phyloP scores from a whole-genome alignment of 345 rosid species.

The Euclidium syriacum region DNA sequence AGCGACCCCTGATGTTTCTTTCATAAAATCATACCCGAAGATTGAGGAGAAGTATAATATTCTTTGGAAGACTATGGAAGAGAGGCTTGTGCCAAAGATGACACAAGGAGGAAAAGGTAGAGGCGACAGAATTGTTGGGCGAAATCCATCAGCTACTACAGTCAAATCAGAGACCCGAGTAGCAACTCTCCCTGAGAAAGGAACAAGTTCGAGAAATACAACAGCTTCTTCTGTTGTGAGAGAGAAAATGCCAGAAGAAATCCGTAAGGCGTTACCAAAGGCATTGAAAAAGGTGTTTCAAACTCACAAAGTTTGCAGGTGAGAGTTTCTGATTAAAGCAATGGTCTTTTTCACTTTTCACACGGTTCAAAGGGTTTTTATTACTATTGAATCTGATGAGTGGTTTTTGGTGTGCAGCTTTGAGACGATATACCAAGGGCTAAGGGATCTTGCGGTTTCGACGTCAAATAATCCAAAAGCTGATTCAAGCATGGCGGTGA shows the following conservation, averaged over 20 bases:
- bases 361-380: too few species aligned
- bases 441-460: slow-evolving; percentile 62
- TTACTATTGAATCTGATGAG: slow-evolving; percentile 7
- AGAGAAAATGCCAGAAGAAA: slow-evolving; percentile 56
- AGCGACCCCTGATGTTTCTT: slow-evolving; percentile 28
- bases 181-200: slow-evolving; percentile 34
- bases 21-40: slow-evolving; percentile 17
- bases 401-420: slow-evolving; percentile 43
- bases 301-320: slow-evolving; percentile 90
- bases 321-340: neutral
- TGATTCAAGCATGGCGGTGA: slow-evolving; percentile 48
- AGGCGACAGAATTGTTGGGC: slow-evolving; percentile 19
- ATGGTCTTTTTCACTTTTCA: too few species aligned
- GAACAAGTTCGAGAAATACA: slow-evolving; percentile 25
- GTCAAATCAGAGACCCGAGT: slow-evolving; percentile 33
- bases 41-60: slow-evolving; percentile 8
- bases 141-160: slow-evolving; percentile 23
- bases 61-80: neutral
- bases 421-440: slow-evolving; percentile 52
- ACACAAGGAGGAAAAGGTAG: slow-evolving; percentile 28
- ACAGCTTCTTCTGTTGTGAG: slow-evolving; percentile 4
- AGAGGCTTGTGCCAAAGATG: neutral
- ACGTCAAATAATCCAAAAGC: slow-evolving; percentile 58
- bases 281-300: slow-evolving; percentile 66
- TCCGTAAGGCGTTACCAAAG: slow-evolving; percentile 58